Base-by-base conservation (phyloP, 169 alveolate genomes). In the Cryptosporidium muris region DNA sequence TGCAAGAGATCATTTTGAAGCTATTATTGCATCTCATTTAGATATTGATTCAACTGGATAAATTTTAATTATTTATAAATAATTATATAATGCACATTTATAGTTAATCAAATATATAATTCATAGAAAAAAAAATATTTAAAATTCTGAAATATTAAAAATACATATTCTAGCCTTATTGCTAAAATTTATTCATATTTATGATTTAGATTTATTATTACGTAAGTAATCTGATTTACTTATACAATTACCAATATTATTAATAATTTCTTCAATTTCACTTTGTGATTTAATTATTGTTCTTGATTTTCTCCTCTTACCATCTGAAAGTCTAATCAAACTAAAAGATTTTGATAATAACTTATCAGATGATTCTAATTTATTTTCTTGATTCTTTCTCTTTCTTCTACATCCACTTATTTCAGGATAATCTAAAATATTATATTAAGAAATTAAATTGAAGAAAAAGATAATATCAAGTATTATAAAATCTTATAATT, bases 1-100 rank as follows among this genome's bases (percentile, higher is more conserved):
- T 16, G 91, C 92, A 25, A 80, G 91, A 49, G 81, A 64, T 51
- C 90, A 88, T 82, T 89, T 89, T 47, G 88, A 60, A 42, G 7
- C 62, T 16, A 74, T 80, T 68, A 74, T 63, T 36, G 88, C 88
- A 34, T 74, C 74, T 62, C 85, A 74, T 58, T 5, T 74, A 4
- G 45, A 74, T 37, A 42, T 8, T 11, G 85, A 58, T 34, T 12
- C 51, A 5, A 74, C n/a, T 42, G 47, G 51, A 43, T 74, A 38
- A 45, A 16, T 42, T 9, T 34, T 9, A 43, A 25, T 43, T 25
- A 25, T 25, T 25, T 25, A 25, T n/a, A 25, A 25, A 25, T 25
- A 25, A 25, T 25, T 25, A 25, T 25, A 25, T 25, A 25, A 25
- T 25, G 25, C 25, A 25, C 25, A 25, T 25, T 25, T 25, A 25